phyloP scores from a whole-genome alignment of 2,329 filamentous ascomycete species.

The Fusarium sp. region DNA sequence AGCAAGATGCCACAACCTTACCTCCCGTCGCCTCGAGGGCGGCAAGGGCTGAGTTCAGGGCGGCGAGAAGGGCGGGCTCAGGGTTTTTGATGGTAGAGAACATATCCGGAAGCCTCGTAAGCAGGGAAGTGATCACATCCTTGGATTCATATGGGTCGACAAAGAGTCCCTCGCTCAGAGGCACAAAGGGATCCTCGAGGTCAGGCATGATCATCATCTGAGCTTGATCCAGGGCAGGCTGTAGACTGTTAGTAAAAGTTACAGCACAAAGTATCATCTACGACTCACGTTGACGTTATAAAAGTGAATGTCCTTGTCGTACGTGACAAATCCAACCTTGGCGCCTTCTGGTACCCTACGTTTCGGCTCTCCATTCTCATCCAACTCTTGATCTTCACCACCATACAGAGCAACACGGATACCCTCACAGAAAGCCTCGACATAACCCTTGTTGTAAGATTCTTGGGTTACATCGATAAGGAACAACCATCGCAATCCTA shows the following conservation, averaged over 20 bases:
- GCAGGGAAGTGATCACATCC: slow-evolving; percentile 85
- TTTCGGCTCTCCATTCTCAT: slow-evolving; percentile 62
- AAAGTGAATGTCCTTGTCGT: slow-evolving; percentile 96
- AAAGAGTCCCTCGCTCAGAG: slow-evolving; percentile 89
- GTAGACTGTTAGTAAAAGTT: slow-evolving; percentile 24
- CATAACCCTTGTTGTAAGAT: slow-evolving; percentile 87
- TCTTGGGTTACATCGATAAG: slow-evolving; percentile 94
- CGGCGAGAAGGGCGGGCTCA: slow-evolving; percentile 86
- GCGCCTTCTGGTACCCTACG: slow-evolving; percentile 76
- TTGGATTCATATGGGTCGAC: slow-evolving; percentile 93
- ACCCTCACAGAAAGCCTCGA: slow-evolving; percentile 90
- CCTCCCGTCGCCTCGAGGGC: slow-evolving; percentile 88
- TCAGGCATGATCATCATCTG: slow-evolving; percentile 99
- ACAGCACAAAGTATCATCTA: background rate
- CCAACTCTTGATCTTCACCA: slow-evolving; percentile 60
- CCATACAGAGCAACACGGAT: slow-evolving; percentile 88
- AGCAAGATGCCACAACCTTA: slow-evolving; percentile 88
- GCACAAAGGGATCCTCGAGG: slow-evolving; percentile 94
- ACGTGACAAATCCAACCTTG: slow-evolving; percentile 94
- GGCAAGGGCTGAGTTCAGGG: slow-evolving; percentile 83
- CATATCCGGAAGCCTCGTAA: slow-evolving; percentile 83
- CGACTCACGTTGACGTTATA: slow-evolving; percentile 87
- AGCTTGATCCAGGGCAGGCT: slow-evolving; percentile 81
- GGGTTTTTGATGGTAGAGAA: slow-evolving; percentile 90
- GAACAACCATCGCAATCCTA: slow-evolving; percentile 88